Conservation (phyloP, 192 early-diverging fungal species). For the Coemansia sp. region DNA sequence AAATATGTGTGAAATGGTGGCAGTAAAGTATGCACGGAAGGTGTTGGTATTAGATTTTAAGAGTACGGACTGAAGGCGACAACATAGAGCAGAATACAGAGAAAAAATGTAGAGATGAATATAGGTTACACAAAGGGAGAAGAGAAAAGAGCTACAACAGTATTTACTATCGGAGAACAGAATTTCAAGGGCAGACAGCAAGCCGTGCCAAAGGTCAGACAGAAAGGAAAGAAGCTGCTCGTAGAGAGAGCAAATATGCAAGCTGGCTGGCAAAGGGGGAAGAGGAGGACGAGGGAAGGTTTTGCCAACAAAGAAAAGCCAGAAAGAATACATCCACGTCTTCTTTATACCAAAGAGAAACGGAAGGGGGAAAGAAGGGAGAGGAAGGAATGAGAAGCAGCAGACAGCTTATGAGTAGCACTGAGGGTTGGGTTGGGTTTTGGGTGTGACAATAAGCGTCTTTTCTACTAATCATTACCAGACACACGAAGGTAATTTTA, state of each 20-base stretch:
- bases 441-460: neutral
- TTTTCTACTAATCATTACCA: neutral
- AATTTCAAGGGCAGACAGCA: neutral
- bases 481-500: neutral
- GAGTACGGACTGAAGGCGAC: neutral
- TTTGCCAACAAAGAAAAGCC: conserved; percentile 6
- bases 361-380: neutral
- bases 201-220: neutral
- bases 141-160: no score
- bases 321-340: neutral
- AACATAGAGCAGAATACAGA: conserved; percentile 12
- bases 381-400: neutral
- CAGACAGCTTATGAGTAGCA: conserved; percentile 1
- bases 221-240: conserved; percentile 4
- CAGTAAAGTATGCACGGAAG: conserved; percentile 5
- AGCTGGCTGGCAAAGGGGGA: neutral
- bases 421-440: no score
- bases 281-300: neutral
- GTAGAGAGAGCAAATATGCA: conserved; percentile 1
- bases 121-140: neutral
- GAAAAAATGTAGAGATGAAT: neutral
- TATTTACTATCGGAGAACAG: neutral
- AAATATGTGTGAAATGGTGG: conserved; percentile 6
- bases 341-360: conserved; percentile 9
- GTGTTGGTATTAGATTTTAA: neutral